Evolutionary conservation across 148 eudicot genomes (phyloP).

Genomic region (Spergularia marina): DNA sequence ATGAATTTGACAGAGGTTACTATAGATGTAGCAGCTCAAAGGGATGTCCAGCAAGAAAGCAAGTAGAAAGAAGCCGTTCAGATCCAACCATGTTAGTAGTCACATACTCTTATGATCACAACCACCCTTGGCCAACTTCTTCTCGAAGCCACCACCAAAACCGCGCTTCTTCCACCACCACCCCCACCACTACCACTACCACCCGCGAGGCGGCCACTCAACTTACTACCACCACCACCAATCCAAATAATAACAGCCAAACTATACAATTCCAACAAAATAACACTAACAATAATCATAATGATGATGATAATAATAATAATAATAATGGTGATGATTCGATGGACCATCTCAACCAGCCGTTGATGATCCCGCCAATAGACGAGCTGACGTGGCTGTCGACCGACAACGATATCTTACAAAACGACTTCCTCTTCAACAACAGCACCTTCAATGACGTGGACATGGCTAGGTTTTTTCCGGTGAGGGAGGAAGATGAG

Average conservation of each 20-base stretch:
- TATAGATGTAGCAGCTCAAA: constrained; percentile 84
- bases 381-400: constrained; percentile 32
- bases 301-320: not conserved
- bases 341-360: constrained; percentile 3
- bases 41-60: constrained; percentile 87
- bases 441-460: constrained; percentile 20
- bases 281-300: too few relatives aligned
- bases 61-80: constrained; percentile 68
- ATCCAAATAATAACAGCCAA: not conserved
- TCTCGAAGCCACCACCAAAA: constrained; percentile 32
- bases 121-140: constrained; percentile 65
- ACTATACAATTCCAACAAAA: constrained; percentile 5
- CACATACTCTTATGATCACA: constrained; percentile 76
- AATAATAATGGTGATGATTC: not conserved
- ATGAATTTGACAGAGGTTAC: constrained; percentile 49
- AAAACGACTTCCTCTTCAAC: constrained; percentile 17
- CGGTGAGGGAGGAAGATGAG: constrained; percentile 73
- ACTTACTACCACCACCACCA: not conserved
- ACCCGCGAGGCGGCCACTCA: not conserved
- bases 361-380: constrained; percentile 9
- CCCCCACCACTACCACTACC: not conserved
- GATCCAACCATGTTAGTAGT: constrained; percentile 68
- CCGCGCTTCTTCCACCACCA: constrained; percentile 12
- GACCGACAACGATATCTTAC: constrained; percentile 6
- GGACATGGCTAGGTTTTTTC: constrained; percentile 40